These are phyloP conservation scores for Aotearoamyces nothofagi DNA, from an alignment of 2,329 filamentous ascomycete species.

Conservation along the genomic window DNA sequence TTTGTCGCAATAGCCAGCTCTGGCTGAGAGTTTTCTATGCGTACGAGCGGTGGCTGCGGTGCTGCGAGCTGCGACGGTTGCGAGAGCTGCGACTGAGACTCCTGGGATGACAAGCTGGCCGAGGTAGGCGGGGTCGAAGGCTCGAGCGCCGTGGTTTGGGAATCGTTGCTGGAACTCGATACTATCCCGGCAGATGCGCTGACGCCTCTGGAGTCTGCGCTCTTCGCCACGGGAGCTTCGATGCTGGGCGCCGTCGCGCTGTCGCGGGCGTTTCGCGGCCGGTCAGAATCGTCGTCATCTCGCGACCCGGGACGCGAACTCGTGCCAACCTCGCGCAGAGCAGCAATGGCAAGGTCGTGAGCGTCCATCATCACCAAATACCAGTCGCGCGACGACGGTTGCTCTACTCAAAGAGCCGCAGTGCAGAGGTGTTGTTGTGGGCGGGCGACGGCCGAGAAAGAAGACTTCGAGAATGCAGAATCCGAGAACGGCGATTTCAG, in stretches of 20 bases:
- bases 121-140: conserved; percentile 24
- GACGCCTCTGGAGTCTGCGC: conserved; percentile 4
- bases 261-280: conserved; percentile 6
- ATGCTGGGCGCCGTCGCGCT: conserved; percentile 15
- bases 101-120: conserved; percentile 23
- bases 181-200: conserved; percentile 3
- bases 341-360: conserved; percentile 15
- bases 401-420: too few species aligned
- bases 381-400: too few species aligned
- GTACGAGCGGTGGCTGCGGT: conserved; percentile 24
- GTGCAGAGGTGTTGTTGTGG: too few species aligned
- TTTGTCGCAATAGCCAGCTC: conserved; percentile 10
- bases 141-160: conserved; percentile 27
- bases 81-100: conserved; percentile 35
- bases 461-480: too few species aligned
- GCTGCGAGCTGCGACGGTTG: conserved; percentile 44
- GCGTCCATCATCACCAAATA: conserved; percentile 21
- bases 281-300: conserved; percentile 8
- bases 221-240: conserved; percentile 7
- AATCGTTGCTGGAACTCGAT: conserved; percentile 24
- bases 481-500: too few species aligned
- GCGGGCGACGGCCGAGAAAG: too few species aligned
- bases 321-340: conserved; percentile 10
- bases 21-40: conserved; percentile 7
- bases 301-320: conserved; percentile 9